Percentiles rank a stretch among this genome's conserved stretches.
These are phyloP conservation scores for Sporothrix inflata DNA, from an alignment of 2,329 filamentous ascomycete species.

Conservation along the genomic window DNA sequence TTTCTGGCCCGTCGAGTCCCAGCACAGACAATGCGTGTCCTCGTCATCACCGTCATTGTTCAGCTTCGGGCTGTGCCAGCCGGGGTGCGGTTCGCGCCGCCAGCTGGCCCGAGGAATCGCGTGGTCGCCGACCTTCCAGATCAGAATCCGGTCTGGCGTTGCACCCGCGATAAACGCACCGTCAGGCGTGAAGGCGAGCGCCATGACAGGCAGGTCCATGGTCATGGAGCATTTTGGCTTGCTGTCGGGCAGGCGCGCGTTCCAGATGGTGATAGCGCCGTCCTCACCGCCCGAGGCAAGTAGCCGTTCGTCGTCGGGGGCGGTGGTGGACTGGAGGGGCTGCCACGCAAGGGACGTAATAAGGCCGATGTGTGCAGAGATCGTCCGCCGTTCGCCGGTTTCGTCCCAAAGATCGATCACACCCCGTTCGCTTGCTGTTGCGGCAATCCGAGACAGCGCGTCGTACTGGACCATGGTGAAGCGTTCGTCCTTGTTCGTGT, in stretches of 20 bases:
- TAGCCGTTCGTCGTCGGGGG: constrained; percentile 55
- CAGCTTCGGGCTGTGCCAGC: constrained; percentile 62
- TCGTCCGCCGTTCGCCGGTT: constrained; percentile 56
- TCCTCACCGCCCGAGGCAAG: constrained; percentile 66
- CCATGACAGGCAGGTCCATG: constrained; percentile 60
- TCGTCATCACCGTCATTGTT: constrained; percentile 60
- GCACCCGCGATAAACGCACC: constrained; percentile 66
- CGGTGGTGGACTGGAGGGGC: constrained; percentile 48
- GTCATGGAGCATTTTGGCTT: constrained; percentile 64
- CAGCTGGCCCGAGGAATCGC: constrained; percentile 63
- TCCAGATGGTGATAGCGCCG: constrained; percentile 65
- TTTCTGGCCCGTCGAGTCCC: constrained; percentile 65
- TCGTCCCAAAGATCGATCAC: constrained; percentile 63
- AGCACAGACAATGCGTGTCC: constrained; percentile 63
- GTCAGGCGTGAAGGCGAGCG: constrained; percentile 65
- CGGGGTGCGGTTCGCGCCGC: constrained; percentile 58
- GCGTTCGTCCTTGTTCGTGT: constrained; percentile 56
- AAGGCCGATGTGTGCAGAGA: constrained; percentile 61
- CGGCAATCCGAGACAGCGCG: constrained; percentile 54
- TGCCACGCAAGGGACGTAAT: constrained; percentile 66
- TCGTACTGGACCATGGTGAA: constrained; percentile 63
- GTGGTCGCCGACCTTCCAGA: constrained; percentile 67
- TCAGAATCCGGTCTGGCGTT: constrained; percentile 60
- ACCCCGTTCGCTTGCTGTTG: constrained; percentile 64
- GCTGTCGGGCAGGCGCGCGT: constrained; percentile 57